A percentile compares a stretch with the other conserved stretches of the same genome.
These are phyloP conservation scores for Pyrus hybrid DNA, from an alignment of 331 rosid species.

Conservation along the genomic window DNA sequence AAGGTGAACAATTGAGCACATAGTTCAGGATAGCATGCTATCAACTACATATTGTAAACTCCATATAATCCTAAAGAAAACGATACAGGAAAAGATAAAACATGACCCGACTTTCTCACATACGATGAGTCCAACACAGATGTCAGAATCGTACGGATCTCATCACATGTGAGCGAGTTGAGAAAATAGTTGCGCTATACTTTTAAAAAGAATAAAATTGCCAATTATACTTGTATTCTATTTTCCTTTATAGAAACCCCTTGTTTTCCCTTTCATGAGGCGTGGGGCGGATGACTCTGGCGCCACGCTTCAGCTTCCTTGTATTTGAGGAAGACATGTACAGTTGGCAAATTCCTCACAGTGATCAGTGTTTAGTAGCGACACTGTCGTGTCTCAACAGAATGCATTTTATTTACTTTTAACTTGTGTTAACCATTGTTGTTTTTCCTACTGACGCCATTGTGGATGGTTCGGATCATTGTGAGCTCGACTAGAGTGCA, in stretches of 20 bases:
- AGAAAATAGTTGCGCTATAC: not conserved
- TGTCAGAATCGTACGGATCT: not conserved
- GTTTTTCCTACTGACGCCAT: too few species aligned
- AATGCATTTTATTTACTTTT: not conserved
- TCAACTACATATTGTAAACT: not conserved
- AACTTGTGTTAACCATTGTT: not conserved
- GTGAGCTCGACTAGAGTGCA: too few species aligned
- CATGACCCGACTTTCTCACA: not conserved
- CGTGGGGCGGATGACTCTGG: not conserved
- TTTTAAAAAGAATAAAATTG: not conserved
- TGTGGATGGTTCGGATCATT: not conserved
- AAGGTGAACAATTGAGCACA: constrained; percentile 24
- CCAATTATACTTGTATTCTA: not conserved
- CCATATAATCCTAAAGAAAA: not conserved
- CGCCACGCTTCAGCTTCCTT: not conserved
- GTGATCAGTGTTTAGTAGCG: not conserved
- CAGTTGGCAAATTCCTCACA: not conserved
- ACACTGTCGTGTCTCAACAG: too few species aligned
- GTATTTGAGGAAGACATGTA: not conserved
- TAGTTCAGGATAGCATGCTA: constrained; percentile 1
- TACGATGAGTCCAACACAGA: not conserved
- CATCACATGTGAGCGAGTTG: not conserved
- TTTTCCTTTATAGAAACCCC: not conserved
- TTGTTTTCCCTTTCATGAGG: not conserved
- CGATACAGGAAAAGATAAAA: not conserved